Evolutionary conservation across 768 basidiomycete genomes (phyloP), one percentile per base, ranked within the genome.

Genomic region (Mycena vulgaris): DNA sequence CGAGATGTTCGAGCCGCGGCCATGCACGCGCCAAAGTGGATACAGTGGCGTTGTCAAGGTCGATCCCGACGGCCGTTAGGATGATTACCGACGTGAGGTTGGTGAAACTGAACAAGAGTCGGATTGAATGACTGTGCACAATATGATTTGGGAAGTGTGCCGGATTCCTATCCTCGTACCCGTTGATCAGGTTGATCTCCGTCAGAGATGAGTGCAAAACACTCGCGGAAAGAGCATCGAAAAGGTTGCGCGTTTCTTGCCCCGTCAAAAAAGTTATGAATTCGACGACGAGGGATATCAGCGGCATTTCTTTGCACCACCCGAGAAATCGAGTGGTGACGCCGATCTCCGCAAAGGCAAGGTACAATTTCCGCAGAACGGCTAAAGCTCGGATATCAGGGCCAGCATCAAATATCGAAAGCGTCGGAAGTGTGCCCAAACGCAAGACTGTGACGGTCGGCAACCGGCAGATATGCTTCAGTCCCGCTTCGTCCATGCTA

Each of bases 31-130:
- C 59, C 59, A 61, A 49, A 47, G 4, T 19, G 28, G 45, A 31
- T 49, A 61, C 47, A 47, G 59, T 49, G 45, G 59, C 28, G 59
- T 61, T 27, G 31, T 61, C 47, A 2, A 61, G 31, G 47, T 61
- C 59, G 31, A 61, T 48, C 13, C 59, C 59, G 33, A 61, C 47
- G 21, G 59, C 16, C 3, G 59, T 35, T 25, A 25, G n/a, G 47
- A 61, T 47, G 47, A 35, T 1, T 47, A 61, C n/a, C 10, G 28
- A 16, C 23, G 31, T 33, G 31, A 61, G 59, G 59, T 61, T 61
- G 31, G 31, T 49, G 59, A 61, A 61, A 31, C 21, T 25, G 31
- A 35, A 23, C 30, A 61, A 27, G 30, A 10, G 33, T 49, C 59
- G 59, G 45, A 61, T 16, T 16, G 59, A 61, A 16, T 49, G 13